Evolutionary conservation across 1,139 yeast genomes (phyloP), one percentile per base, ranked within the genome.

Genomic region (Pichia sp.): DNA sequence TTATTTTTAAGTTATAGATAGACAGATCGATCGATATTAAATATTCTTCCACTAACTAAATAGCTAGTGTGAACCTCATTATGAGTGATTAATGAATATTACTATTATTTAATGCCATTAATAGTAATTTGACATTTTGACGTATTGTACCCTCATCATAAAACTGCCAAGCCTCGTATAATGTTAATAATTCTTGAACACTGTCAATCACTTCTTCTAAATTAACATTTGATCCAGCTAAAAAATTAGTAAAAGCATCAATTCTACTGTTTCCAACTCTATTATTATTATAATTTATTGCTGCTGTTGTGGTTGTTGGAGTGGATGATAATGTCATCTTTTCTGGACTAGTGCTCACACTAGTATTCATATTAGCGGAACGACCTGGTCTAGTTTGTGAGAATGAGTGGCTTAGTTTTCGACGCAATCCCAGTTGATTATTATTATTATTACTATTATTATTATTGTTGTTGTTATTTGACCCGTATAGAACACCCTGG

Each of bases 161-260:
- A 26, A 78, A 63, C 54, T 85, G 90, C 97, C 97, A 89, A 11
- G 79, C 73, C 41, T 84, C 90, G 60, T 89, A 89, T 3, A 89
- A 65, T 6, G 84, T 78, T 41, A 89, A 71, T 61, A 87, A 68
- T 55, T 87, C 96, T 59, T 89, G 96, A 39, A 87, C 79, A 7
- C 87, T 81, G 52, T 85, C 94, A 40, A 83, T 79, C 5, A 87
- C 80, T 57, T 83, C 83, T 50, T 80, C 85, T 34, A 87, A 63
- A 58, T 87, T 84, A 11, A 89, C 76, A 53, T 86, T 90, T 16
- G 92, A 82, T 45, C 76, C 76, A 10, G 87, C 89, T 52, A 87
- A 63, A 56, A 84, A 87, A 31, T 71, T 67, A 60, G 83, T 80
- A 54, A 87, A 78, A 50, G 68, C 67, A 33, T 33, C 34, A 9